Evolutionary conservation across 2,329 filamentous ascomycete genomes (phyloP).

Genomic region (Xylaria sp.): DNA sequence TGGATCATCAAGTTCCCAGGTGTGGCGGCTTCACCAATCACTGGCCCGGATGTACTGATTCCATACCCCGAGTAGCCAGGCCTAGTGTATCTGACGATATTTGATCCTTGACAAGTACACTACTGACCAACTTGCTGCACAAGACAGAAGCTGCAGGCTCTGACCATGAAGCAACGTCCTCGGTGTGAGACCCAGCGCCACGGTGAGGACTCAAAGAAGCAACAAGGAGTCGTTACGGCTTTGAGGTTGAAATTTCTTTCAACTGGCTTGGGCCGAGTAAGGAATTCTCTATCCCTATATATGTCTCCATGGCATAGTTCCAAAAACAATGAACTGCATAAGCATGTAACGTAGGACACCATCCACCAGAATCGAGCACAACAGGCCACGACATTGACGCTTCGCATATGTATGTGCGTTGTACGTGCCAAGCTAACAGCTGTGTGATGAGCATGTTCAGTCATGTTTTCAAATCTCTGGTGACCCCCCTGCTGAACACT

Average conservation of each 20-base stretch:
- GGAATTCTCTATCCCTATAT: constrained; percentile 2
- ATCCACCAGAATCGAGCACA: constrained; percentile 43
- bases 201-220: constrained; percentile 27
- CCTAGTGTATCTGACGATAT: constrained; percentile 30
- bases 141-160: constrained; percentile 20
- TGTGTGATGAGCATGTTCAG: constrained; percentile 29
- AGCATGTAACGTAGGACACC: constrained; percentile 28
- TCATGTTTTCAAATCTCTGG: constrained; percentile 26
- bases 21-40: constrained; percentile 30
- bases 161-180: constrained; percentile 16
- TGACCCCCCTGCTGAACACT: constrained; percentile 19
- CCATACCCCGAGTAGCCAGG: constrained; percentile 25
- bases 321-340: constrained; percentile 33
- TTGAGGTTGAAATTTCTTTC: not conserved
- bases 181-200: constrained; percentile 36
- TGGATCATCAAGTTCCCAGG: constrained; percentile 27
- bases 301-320: constrained; percentile 25
- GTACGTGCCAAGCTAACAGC: constrained; percentile 41
- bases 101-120: constrained; percentile 23
- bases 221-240: constrained; percentile 17
- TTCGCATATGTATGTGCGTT: constrained; percentile 44
- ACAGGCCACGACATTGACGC: constrained; percentile 43
- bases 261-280: constrained; percentile 10
- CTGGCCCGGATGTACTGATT: constrained; percentile 17
- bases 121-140: not conserved